Conservation (phyloP, 352 stramenopile species). For the Peronospora farinosa region DNA sequence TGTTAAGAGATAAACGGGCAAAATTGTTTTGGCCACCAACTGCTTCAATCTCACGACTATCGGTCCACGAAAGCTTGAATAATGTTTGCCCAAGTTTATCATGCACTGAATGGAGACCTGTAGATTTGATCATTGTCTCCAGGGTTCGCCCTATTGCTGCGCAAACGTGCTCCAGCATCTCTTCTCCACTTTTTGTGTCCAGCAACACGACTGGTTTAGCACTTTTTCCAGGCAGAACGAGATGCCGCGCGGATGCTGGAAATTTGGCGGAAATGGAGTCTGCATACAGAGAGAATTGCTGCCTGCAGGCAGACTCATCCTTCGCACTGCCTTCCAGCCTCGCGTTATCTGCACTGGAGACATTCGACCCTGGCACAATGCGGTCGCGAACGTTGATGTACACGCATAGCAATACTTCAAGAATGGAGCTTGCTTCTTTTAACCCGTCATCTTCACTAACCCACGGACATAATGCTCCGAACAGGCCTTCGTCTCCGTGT, state of each 20-base stretch:
- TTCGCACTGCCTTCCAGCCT: background rate
- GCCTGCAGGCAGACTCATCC: slow-evolving; percentile 1
- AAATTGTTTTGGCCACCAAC: slow-evolving; percentile 17
- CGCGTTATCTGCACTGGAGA: background rate
- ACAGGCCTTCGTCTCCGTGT: slow-evolving; percentile 10
- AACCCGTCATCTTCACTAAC: slow-evolving; percentile 1
- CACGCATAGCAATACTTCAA: slow-evolving; percentile 32
- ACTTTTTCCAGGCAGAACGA: slow-evolving; percentile 22
- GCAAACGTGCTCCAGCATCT: slow-evolving; percentile 41
- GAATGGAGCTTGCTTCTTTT: slow-evolving; percentile 13
- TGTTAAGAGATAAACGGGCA: slow-evolving; percentile 21
- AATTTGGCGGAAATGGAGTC: slow-evolving; percentile 44
- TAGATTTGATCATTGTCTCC: slow-evolving; percentile 15
- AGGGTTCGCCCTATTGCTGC: slow-evolving; percentile 31
- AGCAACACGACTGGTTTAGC: slow-evolving; percentile 34
- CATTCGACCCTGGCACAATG: slow-evolving; percentile 5
- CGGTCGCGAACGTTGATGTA: slow-evolving; percentile 33
- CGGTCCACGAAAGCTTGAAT: slow-evolving; percentile 7
- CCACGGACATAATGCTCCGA: slow-evolving; percentile 9
- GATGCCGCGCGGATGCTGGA: slow-evolving; percentile 29
- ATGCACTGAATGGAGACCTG: slow-evolving; percentile 15
- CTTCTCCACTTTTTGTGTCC: slow-evolving; percentile 32
- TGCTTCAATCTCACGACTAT: slow-evolving; percentile 2
- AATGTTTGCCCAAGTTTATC: slow-evolving; percentile 16
- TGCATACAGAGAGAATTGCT: slow-evolving; percentile 44